Evolutionary conservation across 208 protist species (phyloP), one percentile per base, ranked within the genome.

Genomic region (Trypanosoma avium): DNA sequence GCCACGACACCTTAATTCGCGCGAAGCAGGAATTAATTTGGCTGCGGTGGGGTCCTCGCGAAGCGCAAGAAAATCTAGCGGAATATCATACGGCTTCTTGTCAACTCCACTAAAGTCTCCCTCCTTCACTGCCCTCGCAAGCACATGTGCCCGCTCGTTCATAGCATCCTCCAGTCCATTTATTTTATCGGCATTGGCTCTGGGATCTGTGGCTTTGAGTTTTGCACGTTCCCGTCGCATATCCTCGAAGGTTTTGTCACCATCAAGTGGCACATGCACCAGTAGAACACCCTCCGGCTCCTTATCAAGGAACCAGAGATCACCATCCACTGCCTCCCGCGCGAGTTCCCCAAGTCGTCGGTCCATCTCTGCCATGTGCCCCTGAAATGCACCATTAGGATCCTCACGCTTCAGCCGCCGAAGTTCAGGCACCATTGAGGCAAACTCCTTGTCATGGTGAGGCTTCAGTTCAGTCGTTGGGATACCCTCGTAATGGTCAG

Each of bases 281-380:
- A 83, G 22, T 1, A 74, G 70, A 10, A 87, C 70, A 29, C 81
- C 81, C 9, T 67, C 72, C 48, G 86, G 67, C 21, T 74, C 67
- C 33, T 76, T 78, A 27, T 86, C 64, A 22, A 93, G 62, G 54
- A 93, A 93, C 77, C 88, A 89, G 24, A 89, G 63, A 45, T 93
- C 82, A n/a, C 83, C 86, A n/a, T 79, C 61, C 46, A 82, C 70
- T 49, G 71, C 32, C 63, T 93, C 81, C 59, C 72, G 75, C 13
- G 83, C 81, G 27, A 93, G 52, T 55, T 90, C 87, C 19, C 42
- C 52, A 10, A 90, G 72, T 12, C 82, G 81, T 54, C 78, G 60
- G 46, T 79, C 71, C 82, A 93, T 90, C 7, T 73, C 53, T 0
- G 38, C 65, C 36, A 77, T 29, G 17, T 80, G 74, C 27, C 50